These are phyloP conservation scores for Clavispora vitiphila DNA, from an alignment of 805 yeast species.

Conservation along the genomic window DNA sequence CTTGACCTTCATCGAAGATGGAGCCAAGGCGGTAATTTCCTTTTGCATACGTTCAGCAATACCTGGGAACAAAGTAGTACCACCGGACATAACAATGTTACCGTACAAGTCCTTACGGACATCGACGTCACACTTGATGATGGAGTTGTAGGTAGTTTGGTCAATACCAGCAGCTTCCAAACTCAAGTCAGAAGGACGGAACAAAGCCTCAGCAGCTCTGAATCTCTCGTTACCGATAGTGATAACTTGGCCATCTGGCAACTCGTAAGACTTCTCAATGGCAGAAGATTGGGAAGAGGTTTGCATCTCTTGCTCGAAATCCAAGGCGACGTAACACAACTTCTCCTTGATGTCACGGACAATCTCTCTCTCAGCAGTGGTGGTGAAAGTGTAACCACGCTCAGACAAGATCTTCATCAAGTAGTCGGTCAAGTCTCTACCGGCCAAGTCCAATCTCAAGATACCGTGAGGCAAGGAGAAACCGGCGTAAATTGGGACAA, in stretches of 20 bases:
- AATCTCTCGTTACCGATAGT: conserved; percentile 99
- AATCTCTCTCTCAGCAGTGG: conserved; percentile 99
- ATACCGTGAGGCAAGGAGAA: conserved; percentile 99
- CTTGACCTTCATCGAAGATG: conserved; percentile 99
- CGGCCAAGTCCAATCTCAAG: conserved; percentile 97
- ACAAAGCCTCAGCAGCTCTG: conserved; percentile 99
- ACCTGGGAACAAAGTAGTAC: conserved; percentile 99
- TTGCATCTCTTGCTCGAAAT: conserved; percentile 99
- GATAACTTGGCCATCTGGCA: conserved; percentile 99
- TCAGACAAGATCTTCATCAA: conserved; percentile 97
- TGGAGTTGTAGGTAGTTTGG: conserved; percentile 92
- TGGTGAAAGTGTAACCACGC: conserved; percentile 98
- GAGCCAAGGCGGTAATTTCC: conserved; percentile 99
- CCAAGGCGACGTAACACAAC: conserved; percentile 97
- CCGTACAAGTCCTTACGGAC: conserved; percentile 98
- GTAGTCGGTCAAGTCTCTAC: conserved; percentile 99
- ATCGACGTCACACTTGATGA: conserved; percentile 98
- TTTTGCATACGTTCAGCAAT: conserved; percentile 99
- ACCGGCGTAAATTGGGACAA: conserved; percentile 99
- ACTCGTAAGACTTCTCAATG: conserved; percentile 97
- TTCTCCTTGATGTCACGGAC: conserved; percentile 94
- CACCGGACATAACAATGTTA: conserved; percentile 99
- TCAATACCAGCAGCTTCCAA: conserved; percentile 98
- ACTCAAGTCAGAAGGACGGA: conserved; percentile 92
- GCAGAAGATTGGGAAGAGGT: conserved; percentile 98